Evolutionary conservation across 129 eudicot genomes (phyloP), one percentile per base, ranked within the genome.

Genomic region (Gnaphalium uliginosum): DNA sequence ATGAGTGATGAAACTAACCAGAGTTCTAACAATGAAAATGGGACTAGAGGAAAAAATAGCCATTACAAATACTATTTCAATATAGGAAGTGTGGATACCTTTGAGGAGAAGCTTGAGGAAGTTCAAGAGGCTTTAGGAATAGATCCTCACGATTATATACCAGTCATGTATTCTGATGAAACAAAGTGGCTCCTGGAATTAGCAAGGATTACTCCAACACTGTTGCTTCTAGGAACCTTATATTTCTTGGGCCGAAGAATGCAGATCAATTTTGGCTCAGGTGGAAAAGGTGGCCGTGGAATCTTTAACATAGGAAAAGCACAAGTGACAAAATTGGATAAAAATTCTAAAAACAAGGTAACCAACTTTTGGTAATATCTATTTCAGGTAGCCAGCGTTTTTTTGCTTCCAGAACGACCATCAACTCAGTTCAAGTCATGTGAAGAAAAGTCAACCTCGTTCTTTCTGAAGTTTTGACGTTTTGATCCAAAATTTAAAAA

Each of bases 101-200:
- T 91, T 79, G 97, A 91, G 72, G 88, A 88, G 72, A 88, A 91
- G 76, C 81, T 91, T 71, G 94, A 91, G 82, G 94, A 91, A 86
- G 94, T 90, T 66, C 97, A 91, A 69, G 81, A 86, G 25, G 84
- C 84, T 48, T 58, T 88, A 57, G 91, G 92, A 71, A 81, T 86
- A 48, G 94, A 88, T 61, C 92, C 89, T 53, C 91, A 81, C 54
- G 69, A 91, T 78, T 81, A 86, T 79, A 53, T 91, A 56, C 97
- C 94, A n/a, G 92, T 91, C 30, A 84, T 84, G 2, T 91, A 88
- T 77, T 83, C 73, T 56, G 78, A 83, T 14, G 84, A 90, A 74
- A 73, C 69, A 74, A 74, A 81, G 71, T 90, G 90, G 90, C 29
- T 83, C 58, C 69, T 69, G 43, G 90, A 90, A 73, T n/a, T 85